Percentiles rank a stretch among this genome's conserved stretches.
These are phyloP conservation scores for Bretschneidera sinensis DNA, from an alignment of 345 rosid genomes.

Conservation along the genomic window DNA sequence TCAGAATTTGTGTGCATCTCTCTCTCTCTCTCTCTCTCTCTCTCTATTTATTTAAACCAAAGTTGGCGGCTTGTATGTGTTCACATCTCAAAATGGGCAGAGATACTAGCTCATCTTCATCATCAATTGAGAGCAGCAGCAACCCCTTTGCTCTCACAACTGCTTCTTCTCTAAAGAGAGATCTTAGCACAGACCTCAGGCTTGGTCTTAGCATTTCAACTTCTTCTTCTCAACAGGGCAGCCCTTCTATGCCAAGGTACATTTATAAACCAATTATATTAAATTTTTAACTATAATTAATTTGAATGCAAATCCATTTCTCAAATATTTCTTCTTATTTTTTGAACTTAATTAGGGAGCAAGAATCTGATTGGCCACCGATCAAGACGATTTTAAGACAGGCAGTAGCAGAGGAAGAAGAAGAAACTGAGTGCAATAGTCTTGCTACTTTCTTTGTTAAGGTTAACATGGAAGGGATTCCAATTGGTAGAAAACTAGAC, in stretches of 20 bases:
- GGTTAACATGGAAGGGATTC: conserved; percentile 96
- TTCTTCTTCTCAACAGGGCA: conserved; percentile 27
- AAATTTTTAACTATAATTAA: too few relatives aligned
- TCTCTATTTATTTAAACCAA: conserved; percentile 32
- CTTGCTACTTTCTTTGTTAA: conserved; percentile 82
- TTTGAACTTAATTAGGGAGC: conserved; percentile 38
- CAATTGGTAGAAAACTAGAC: conserved; percentile 85
- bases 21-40: conserved; percentile 2
- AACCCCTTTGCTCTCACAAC: conserved; percentile 31
- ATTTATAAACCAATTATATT: too few relatives aligned
- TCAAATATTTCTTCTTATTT: not conserved
- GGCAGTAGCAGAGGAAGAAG: conserved; percentile 38
- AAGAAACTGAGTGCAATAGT: conserved; percentile 53
- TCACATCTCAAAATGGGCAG: conserved; percentile 44
- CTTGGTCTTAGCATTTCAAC: conserved; percentile 64
- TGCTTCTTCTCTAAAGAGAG: conserved; percentile 27
- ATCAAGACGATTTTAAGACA: conserved; percentile 19
- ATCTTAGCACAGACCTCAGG: conserved; percentile 67
- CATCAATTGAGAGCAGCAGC: conserved; percentile 52
- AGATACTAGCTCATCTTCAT: conserved; percentile 51
- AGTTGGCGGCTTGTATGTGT: conserved; percentile 61
- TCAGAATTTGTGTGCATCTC: not conserved
- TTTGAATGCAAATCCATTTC: too few relatives aligned
- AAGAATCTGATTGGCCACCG: conserved; percentile 38
- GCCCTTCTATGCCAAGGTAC: conserved; percentile 27